Evolutionary conservation across 257 asterid genomes (phyloP).

Genomic region (Scutellaria barbata): DNA sequence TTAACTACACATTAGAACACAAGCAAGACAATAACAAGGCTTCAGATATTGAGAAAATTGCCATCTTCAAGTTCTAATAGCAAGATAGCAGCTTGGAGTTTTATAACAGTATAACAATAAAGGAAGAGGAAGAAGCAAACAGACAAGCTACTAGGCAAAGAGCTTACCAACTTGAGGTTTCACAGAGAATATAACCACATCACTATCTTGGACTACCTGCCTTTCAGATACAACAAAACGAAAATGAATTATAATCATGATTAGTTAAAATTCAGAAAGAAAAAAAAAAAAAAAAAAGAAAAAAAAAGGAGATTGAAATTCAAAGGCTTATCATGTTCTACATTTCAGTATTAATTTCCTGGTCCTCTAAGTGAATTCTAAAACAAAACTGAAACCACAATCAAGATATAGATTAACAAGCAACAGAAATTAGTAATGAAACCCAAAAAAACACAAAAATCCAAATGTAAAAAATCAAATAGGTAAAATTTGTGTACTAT

Average conservation of each 20-base stretch:
- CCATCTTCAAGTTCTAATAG: background rate
- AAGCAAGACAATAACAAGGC: slow-evolving; percentile 7
- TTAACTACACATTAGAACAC: slow-evolving; percentile 55
- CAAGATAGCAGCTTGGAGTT: slow-evolving; percentile 6
- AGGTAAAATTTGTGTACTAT: background rate
- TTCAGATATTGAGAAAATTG: background rate
- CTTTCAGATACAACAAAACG: slow-evolving; percentile 34
- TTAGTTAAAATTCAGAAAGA: slow-evolving; percentile 14
- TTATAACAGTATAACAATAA: background rate
- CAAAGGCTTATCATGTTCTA: background rate
- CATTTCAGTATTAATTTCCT: background rate
- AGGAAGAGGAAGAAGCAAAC: slow-evolving; percentile 6
- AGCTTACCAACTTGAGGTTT: slow-evolving; percentile 90
- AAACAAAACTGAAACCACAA: slow-evolving; percentile 13
- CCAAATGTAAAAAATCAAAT: background rate
- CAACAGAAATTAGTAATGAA: background rate
- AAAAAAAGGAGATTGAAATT: background rate
- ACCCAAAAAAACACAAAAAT: background rate
- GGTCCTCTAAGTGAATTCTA: background rate
- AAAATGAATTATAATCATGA: slow-evolving; percentile 3
- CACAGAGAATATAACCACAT: slow-evolving; percentile 84
- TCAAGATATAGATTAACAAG: background rate
- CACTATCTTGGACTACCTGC: slow-evolving; percentile 91
- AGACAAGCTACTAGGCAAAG: slow-evolving; percentile 15
- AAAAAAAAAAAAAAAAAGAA: no score